Evolutionary conservation across 2,329 filamentous ascomycete genomes (phyloP).

Genomic region (Aureobasidium sp.): DNA sequence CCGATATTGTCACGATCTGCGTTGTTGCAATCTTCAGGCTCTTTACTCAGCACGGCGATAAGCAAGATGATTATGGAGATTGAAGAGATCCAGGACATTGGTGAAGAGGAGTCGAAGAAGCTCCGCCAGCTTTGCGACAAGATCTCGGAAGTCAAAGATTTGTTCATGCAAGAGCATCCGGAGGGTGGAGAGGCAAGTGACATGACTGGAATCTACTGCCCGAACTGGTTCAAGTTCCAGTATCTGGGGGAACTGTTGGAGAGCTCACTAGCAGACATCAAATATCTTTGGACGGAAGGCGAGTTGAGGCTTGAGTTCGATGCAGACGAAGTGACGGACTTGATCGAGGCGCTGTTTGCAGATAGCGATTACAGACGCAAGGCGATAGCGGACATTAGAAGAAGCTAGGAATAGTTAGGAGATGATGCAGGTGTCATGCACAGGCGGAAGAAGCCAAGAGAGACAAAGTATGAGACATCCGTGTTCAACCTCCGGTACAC

Average conservation of each 20-base stretch:
- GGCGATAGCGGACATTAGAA: conserved; percentile 52
- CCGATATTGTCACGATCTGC: conserved; percentile 53
- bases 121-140: conserved; percentile 52
- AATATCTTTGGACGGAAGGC: conserved; percentile 58
- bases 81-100: conserved; percentile 57
- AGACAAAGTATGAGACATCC: not conserved
- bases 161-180: conserved; percentile 46
- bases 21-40: conserved; percentile 55
- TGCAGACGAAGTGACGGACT: conserved; percentile 54
- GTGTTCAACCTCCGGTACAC: not conserved
- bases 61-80: conserved; percentile 56
- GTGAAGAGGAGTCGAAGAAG: conserved; percentile 54
- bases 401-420: conserved; percentile 4
- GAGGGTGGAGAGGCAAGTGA: conserved; percentile 34
- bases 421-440: not conserved
- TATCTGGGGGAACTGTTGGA: conserved; percentile 58
- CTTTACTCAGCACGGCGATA: conserved; percentile 50
- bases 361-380: conserved; percentile 53
- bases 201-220: conserved; percentile 55
- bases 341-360: conserved; percentile 59
- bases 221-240: conserved; percentile 59
- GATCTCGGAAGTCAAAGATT: conserved; percentile 48
- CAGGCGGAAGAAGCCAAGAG: conserved; percentile 1
- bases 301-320: conserved; percentile 57
- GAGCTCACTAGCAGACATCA: conserved; percentile 57